These are phyloP conservation scores for Artomyces pyxidatus DNA, from an alignment of 768 basidiomycete species.

Conservation along the genomic window DNA sequence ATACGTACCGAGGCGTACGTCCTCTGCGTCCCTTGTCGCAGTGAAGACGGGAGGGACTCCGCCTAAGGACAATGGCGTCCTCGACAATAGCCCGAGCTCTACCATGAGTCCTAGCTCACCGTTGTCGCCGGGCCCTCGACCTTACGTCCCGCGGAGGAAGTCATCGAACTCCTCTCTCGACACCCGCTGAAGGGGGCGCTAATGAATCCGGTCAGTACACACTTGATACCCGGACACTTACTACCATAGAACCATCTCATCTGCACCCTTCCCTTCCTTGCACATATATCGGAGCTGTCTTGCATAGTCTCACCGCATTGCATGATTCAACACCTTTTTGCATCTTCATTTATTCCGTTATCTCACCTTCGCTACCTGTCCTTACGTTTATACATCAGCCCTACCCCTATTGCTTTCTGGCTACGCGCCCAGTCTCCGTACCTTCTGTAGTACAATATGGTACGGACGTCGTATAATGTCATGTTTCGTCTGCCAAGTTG, in stretches of 20 bases:
- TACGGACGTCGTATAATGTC: too few species aligned
- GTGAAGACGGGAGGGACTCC: background rate
- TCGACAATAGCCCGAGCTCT: background rate
- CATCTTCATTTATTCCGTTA: too few species aligned
- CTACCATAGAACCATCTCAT: background rate
- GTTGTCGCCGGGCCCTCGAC: background rate
- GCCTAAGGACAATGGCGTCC: background rate
- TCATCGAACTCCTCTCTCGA: conserved; percentile 1
- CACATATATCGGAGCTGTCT: too few species aligned
- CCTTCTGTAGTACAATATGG: too few species aligned
- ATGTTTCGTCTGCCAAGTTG: too few species aligned
- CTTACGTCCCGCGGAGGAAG: conserved; percentile 2
- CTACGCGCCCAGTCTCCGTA: too few species aligned
- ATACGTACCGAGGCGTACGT: background rate
- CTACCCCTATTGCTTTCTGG: too few species aligned
- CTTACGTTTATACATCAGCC: too few species aligned
- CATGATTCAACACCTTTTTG: too few species aligned
- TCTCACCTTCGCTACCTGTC: too few species aligned
- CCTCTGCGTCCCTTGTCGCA: background rate
- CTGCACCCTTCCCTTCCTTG: too few species aligned
- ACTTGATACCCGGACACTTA: conserved; percentile 1
- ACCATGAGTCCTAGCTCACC: background rate
- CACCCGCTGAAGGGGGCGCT: background rate
- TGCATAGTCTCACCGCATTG: too few species aligned
- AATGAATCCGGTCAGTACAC: background rate